Evolutionary conservation across 345 rosid species (phyloP), one percentile per base, ranked within the genome.

Genomic region (Carallia pectinifolia): DNA sequence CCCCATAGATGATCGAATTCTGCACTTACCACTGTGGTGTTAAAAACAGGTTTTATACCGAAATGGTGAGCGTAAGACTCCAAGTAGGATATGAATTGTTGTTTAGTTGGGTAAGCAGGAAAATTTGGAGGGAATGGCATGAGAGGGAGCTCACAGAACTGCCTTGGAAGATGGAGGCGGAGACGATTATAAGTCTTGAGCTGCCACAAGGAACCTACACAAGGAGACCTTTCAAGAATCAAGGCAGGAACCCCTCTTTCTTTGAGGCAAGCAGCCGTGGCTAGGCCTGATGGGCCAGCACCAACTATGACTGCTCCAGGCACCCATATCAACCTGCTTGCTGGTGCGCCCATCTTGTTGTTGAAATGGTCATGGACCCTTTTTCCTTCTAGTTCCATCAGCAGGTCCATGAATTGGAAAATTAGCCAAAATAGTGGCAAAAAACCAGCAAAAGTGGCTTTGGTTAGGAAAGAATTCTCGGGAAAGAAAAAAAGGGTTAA

Each of bases 151-250:
- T 88, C 83, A 60, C 97, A 93, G 70, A 84, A 89, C 9, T 88
- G 82, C 75, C 88, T 93, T 0, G 98, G 97, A n/a, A 91, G 92
- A 73, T 91, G 98, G 73, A 93, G 90, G 19, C 92, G 81, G 53
- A 93, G 96, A 69, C 98, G 96, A 70, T 93, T 92, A 27, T 93
- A 93, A 62, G 98, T 90, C 71, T 85, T 90, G 74, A 64, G 83
- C 58, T 88, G 77, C 98, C 98, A 93, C 47, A 91, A 66, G 19
- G 97, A 88, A 29, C 91, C 97, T 71, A 93, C 77, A 53, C 96
- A 86, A 74, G 73, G 64, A 16, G 83, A 77, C 68, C 85, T 83
- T 74, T 93, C 98, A 5, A 93, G 89, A 72, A 90, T 85, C 82
- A 89, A 71, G 74, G 88, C 76, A 0, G 87, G 81, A n/a, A 93